A percentile compares a stretch with the other conserved stretches of the same genome.
These are phyloP conservation scores for Sporothrix sp. DNA, from an alignment of 2,329 filamentous ascomycete species.

Conservation along the genomic window DNA sequence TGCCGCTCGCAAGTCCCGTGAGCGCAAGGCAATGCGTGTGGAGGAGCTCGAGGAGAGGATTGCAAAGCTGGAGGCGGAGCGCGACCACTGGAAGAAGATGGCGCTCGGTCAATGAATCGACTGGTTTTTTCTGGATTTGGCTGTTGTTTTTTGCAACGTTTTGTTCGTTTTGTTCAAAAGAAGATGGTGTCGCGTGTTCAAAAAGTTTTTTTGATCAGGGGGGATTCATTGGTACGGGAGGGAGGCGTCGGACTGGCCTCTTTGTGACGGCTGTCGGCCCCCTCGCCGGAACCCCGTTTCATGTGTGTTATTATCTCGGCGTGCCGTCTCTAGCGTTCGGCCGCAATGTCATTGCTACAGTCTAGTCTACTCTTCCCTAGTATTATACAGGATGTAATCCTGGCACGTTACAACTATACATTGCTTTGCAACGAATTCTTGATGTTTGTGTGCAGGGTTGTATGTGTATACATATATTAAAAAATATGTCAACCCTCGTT, in stretches of 20 bases:
- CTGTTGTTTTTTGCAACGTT: neutral
- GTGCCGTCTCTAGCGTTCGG: too few species aligned
- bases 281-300: conserved; percentile 1
- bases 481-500: neutral
- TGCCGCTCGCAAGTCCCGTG: conserved; percentile 85
- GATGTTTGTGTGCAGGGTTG: neutral
- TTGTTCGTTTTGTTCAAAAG: conserved; percentile 4
- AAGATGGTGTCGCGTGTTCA: too few species aligned
- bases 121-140: neutral
- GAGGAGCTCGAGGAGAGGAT: conserved; percentile 67
- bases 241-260: conserved; percentile 1
- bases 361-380: neutral
- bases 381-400: neutral
- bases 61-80: conserved; percentile 54
- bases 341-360: too few species aligned
- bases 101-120: conserved; percentile 31
- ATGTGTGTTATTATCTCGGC: neutral
- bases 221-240: conserved; percentile 10
- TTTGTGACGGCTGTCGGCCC: conserved; percentile 3
- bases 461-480: neutral
- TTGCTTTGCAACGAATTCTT: neutral
- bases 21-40: conserved; percentile 70
- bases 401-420: neutral
- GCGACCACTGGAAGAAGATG: conserved; percentile 55
- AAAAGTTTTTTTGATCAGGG: neutral